Evolutionary conservation across 495 filamentous ascomycete genomes (phyloP), one percentile per base, ranked within the genome.

Genomic region (Penicillium soppii): DNA sequence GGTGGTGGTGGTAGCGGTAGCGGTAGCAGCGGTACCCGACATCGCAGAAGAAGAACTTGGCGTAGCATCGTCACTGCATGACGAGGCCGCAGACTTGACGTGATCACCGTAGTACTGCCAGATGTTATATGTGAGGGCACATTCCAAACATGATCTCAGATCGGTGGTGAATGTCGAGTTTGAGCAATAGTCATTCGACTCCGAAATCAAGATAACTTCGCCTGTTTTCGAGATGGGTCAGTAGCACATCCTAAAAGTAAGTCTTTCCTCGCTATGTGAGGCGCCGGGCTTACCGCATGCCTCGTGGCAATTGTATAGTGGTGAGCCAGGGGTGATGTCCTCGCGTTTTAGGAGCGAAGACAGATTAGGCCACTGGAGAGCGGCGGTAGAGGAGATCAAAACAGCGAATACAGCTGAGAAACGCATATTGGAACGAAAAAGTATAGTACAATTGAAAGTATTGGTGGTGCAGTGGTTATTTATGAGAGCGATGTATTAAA

Each of bases 241-340:
- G 29, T 32, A 12, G 5, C 29, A 32, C 3, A 12, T 32, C 10
- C 29, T 3, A 32, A 12, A 12, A 7, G 13, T 3, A 12, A 32
- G 4, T 7, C 29, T 27, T 27, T n/a, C n/a, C n/a, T n/a, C n/a
- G n/a, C n/a, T n/a, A n/a, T n/a, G n/a, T n/a, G n/a, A 27, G 9
- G 39, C 1, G 6, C 32, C 16, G 22, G 16, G 49, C 68, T 47
- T 52, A 79, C 77, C 77, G 49, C 77, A 81, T 51, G 71, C 69
- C 30, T 68, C 67, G 48, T 81, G 77, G 43, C 77, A 81, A 8
- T 71, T 66, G 53, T 78, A 81, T 1, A 57, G 43, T 6, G 74
- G 64, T 1, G 73, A 68, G 12, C 76, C 77, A 2, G 72, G 72
- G 5, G 62, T 68, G 2, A 54, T 54, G 10, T 45, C 49, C 15